Conservation (phyloP, 805 yeast genomes). For the Yamadazyma nakazawae region DNA sequence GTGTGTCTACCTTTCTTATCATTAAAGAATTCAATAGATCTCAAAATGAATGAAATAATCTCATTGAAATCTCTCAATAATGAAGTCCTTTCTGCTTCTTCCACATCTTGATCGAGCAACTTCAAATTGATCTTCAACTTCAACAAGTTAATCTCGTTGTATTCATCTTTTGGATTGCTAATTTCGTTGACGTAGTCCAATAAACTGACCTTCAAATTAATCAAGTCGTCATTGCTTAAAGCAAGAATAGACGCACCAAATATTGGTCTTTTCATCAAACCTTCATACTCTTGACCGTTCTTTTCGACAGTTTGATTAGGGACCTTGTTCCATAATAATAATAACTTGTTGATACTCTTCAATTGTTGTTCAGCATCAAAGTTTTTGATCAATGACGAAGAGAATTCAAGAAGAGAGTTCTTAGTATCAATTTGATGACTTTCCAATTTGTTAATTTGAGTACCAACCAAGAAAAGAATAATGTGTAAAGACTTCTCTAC, state of each 20-base stretch:
- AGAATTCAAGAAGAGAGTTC: slow-evolving; percentile 64
- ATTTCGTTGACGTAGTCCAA: slow-evolving; percentile 57
- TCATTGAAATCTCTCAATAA: slow-evolving; percentile 35
- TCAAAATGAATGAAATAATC: slow-evolving; percentile 32
- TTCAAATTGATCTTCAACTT: slow-evolving; percentile 53
- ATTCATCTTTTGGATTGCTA: slow-evolving; percentile 14
- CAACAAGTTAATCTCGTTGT: slow-evolving; percentile 27
- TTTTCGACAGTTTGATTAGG: slow-evolving; percentile 43
- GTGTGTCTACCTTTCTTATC: slow-evolving; percentile 12
- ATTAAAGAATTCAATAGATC: slow-evolving; percentile 35
- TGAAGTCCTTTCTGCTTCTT: slow-evolving; percentile 22
- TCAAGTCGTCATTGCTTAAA: slow-evolving; percentile 46
- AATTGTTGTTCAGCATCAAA: slow-evolving; percentile 71
- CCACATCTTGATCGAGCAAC: slow-evolving; percentile 41
- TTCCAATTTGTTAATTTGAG: slow-evolving; percentile 51
- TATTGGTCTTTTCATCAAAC: slow-evolving; percentile 51
- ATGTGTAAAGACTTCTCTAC: slow-evolving; percentile 63
- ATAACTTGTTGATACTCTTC: slow-evolving; percentile 47
- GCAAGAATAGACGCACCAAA: slow-evolving; percentile 61
- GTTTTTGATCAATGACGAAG: slow-evolving; percentile 62
- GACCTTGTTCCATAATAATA: slow-evolving; percentile 49
- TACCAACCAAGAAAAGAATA: slow-evolving; percentile 75
- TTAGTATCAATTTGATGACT: slow-evolving; percentile 47
- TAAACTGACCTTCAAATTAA: slow-evolving; percentile 47
- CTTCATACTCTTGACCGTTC: slow-evolving; percentile 32